Conservation (phyloP, 1,139 yeast genomes). For the Kurtzmaniella quercitrusa region DNA sequence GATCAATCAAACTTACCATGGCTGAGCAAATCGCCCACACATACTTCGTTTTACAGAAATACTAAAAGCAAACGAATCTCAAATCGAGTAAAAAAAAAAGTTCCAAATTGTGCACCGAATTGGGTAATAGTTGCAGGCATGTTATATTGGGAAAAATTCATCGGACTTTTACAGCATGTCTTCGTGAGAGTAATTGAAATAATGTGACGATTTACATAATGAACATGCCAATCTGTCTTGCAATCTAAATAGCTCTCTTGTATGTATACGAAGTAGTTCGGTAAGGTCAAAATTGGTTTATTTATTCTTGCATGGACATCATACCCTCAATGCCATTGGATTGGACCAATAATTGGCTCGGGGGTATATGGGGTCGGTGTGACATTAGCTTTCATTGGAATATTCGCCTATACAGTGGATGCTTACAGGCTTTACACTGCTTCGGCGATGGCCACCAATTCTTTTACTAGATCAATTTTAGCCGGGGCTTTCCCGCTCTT, state of each 20-base stretch:
- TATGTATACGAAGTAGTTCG: too few species aligned
- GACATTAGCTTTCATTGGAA: conserved; percentile 37
- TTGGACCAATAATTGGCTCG: conserved; percentile 37
- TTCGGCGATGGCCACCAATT: conserved; percentile 39
- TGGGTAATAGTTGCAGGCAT: too few species aligned
- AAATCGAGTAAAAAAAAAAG: not conserved
- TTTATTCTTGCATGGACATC: conserved; percentile 42
- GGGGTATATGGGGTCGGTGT: conserved; percentile 34
- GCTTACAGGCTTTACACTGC: conserved; percentile 40
- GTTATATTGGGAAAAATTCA: too few species aligned
- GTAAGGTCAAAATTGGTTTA: too few species aligned
- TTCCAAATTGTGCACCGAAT: too few species aligned
- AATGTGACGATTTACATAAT: too few species aligned
- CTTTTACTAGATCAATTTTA: conserved; percentile 34
- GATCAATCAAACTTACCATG: conserved; percentile 36
- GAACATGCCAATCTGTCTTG: too few species aligned
- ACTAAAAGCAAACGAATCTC: not conserved
- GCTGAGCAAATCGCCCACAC: conserved; percentile 47
- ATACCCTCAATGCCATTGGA: conserved; percentile 34
- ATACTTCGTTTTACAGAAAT: conserved; percentile 13
- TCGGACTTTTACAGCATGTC: too few species aligned
- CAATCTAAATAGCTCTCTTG: too few species aligned
- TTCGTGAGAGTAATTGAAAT: too few species aligned
- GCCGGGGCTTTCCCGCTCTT: conserved; percentile 39
- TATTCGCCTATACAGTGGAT: conserved; percentile 38